A percentile compares a stretch with the other conserved stretches of the same genome.
These are phyloP conservation scores for Leptoxyphium fumago DNA, from an alignment of 2,329 filamentous ascomycete species.

Conservation along the genomic window DNA sequence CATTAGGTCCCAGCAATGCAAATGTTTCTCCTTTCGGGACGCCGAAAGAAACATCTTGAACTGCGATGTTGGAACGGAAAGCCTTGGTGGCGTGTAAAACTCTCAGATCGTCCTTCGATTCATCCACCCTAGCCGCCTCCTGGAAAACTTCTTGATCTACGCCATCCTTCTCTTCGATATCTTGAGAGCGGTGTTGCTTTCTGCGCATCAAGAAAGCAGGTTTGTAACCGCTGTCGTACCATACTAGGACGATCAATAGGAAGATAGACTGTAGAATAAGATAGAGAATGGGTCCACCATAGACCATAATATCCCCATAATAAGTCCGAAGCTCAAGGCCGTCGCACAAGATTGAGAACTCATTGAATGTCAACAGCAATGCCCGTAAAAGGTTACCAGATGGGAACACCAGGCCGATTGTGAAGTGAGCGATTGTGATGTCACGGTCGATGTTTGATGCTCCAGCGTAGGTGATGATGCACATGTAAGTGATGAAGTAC, in stretches of 20 bases:
- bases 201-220: conserved; percentile 43
- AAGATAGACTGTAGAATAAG: conserved; percentile 56
- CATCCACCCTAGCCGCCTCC: conserved; percentile 33
- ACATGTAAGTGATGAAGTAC: conserved; percentile 31
- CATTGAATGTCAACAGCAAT: conserved; percentile 60
- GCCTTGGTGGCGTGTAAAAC: conserved; percentile 64
- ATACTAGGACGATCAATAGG: conserved; percentile 58
- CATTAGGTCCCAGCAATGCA: conserved; percentile 75
- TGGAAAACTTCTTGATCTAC: conserved; percentile 40
- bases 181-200: conserved; percentile 20
- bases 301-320: conserved; percentile 54
- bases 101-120: conserved; percentile 50
- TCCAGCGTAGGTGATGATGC: conserved; percentile 53
- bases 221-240: conserved; percentile 55
- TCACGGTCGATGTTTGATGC: conserved; percentile 52
- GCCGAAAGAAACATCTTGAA: conserved; percentile 72
- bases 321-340: conserved; percentile 47
- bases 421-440: conserved; percentile 57
- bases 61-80: conserved; percentile 58
- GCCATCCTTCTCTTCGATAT: conserved; percentile 22
- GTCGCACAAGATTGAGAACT: conserved; percentile 62
- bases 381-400: conserved; percentile 58
- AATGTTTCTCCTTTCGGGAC: conserved; percentile 68
- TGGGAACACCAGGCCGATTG: conserved; percentile 56
- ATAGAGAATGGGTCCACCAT: conserved; percentile 72